Conservation (phyloP, 1,284 basidiomycete species). For the Sutorius eximius region DNA sequence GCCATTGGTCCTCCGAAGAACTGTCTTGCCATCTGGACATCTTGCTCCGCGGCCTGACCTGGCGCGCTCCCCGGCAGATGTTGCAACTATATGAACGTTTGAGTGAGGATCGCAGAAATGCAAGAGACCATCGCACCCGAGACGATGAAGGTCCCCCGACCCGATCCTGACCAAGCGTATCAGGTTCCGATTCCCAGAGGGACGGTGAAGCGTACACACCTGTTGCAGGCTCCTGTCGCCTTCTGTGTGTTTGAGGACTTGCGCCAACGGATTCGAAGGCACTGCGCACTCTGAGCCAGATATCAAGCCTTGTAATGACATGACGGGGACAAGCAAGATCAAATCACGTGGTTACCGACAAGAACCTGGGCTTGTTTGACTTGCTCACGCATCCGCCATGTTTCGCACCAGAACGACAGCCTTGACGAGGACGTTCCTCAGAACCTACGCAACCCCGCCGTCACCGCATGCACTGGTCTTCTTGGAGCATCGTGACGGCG, state of each 20-base stretch:
- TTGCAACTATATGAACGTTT: constrained; percentile 52
- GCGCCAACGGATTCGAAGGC: constrained; percentile 83
- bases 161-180: constrained; percentile 54
- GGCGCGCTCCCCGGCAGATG: constrained; percentile 62
- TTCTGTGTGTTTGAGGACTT: constrained; percentile 90
- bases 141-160: constrained; percentile 70
- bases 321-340: constrained; percentile 23
- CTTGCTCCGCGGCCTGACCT: constrained; percentile 54
- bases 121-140: constrained; percentile 44
- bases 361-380: neutral
- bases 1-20: constrained; percentile 62
- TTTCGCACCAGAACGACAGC: constrained; percentile 33
- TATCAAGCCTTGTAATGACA: constrained; percentile 80
- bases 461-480: constrained; percentile 79
- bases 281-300: constrained; percentile 91
- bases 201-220: constrained; percentile 40
- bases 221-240: constrained; percentile 87
- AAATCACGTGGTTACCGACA: constrained; percentile 19
- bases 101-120: neutral
- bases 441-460: constrained; percentile 55
- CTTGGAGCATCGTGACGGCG: constrained; percentile 84
- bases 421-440: constrained; percentile 33
- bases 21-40: constrained; percentile 72
- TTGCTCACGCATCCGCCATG: constrained; percentile 30
- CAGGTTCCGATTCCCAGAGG: neutral